Percentiles rank a stretch among this genome's conserved stretches.
Evolutionary conservation across 768 basidiomycete species (phyloP).

Genomic region (Suillus fuscotomentosus): DNA sequence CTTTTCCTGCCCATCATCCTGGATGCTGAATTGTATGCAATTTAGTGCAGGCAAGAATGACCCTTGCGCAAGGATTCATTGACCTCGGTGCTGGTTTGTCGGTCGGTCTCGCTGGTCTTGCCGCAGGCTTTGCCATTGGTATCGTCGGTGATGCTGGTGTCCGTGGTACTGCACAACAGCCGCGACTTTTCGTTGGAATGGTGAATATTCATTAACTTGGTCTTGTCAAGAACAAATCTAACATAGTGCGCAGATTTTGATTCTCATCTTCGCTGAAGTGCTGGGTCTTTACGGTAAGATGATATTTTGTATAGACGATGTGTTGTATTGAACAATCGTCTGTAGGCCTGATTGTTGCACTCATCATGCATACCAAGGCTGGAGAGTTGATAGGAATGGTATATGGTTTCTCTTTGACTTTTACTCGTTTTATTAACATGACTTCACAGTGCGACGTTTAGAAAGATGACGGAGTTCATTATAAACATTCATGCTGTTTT

Average conservation of each 20-base stretch:
- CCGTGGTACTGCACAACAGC: conserved; percentile 95
- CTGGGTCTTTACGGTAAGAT: conserved; percentile 81
- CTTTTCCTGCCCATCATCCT: background rate
- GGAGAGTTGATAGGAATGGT: conserved; percentile 21
- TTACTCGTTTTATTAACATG: background rate
- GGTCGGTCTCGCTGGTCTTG: conserved; percentile 91
- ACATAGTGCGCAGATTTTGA: conserved; percentile 65
- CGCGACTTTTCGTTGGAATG: conserved; percentile 93
- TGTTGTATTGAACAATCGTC: background rate
- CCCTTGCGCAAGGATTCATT: conserved; percentile 90
- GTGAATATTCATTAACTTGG: conserved; percentile 35
- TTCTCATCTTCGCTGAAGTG: conserved; percentile 97
- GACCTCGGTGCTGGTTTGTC: conserved; percentile 93
- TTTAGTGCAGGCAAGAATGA: conserved; percentile 72
- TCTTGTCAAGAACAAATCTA: background rate
- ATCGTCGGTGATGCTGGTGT: conserved; percentile 99
- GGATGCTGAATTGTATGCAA: background rate
- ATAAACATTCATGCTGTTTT: conserved; percentile 9
- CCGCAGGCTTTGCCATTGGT: conserved; percentile 96
- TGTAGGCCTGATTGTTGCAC: conserved; percentile 82
- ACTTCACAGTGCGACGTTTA: conserved; percentile 21
- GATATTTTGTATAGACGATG: background rate
- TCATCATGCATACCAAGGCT: conserved; percentile 90
- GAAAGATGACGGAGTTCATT: conserved; percentile 8
- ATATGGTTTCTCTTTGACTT: background rate